These are phyloP conservation scores for Tephrocybe sp. DNA, from an alignment of 768 basidiomycete genomes.

Conservation along the genomic window DNA sequence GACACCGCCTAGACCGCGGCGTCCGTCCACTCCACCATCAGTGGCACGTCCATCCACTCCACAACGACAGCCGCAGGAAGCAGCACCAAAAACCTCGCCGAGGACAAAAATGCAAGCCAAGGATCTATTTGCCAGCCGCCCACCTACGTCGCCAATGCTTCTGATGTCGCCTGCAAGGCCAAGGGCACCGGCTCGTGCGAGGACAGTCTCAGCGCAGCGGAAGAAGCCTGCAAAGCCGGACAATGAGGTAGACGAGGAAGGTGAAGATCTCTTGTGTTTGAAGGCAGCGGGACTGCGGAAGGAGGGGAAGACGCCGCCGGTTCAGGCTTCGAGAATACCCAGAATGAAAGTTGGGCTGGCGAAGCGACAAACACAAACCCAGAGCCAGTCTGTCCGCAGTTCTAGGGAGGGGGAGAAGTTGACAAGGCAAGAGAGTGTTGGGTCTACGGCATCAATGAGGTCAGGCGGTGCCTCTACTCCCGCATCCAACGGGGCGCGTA, in stretches of 20 bases:
- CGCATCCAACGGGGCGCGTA: conserved; percentile 21
- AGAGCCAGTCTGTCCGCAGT: background rate
- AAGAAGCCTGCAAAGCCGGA: conserved; percentile 15
- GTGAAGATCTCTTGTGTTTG: conserved; percentile 34
- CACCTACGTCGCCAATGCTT: conserved; percentile 66
- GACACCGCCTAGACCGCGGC: background rate
- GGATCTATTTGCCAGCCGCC: conserved; percentile 57
- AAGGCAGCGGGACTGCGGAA: background rate
- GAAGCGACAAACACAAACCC: background rate
- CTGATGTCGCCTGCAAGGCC: conserved; percentile 54
- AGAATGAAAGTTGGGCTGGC: background rate
- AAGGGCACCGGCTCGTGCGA: conserved; percentile 53
- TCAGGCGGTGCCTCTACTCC: background rate
- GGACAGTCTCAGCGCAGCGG: conserved; percentile 8
- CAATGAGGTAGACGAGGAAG: conserved; percentile 18
- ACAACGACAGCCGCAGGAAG: background rate
- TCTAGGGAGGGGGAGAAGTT: background rate
- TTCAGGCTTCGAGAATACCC: conserved; percentile 5
- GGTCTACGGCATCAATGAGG: background rate
- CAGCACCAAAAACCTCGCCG: background rate
- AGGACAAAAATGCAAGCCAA: conserved; percentile 14
- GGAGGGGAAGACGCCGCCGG: background rate
- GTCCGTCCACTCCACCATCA: background rate
- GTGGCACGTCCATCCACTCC: background rate
- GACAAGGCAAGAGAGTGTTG: background rate